Evolutionary conservation across 352 stramenopile genomes (phyloP).

Genomic region (Lagenidium giganteum): DNA sequence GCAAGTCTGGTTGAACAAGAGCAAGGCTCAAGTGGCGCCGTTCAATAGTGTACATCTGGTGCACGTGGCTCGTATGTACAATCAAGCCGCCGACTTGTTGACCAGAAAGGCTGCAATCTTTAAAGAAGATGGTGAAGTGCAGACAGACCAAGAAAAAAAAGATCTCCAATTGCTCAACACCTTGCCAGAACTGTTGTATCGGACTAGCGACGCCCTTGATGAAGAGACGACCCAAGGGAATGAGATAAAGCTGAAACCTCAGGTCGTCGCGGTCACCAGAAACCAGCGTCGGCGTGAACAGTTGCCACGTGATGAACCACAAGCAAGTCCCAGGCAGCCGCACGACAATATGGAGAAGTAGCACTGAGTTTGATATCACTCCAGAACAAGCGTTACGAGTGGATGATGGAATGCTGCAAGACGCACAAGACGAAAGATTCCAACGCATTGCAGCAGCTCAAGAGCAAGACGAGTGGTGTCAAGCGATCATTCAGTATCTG

Average conservation of each 20-base stretch:
- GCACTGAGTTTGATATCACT: too few species aligned
- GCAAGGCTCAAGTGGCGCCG: not conserved
- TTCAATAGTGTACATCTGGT: slow-evolving; percentile 4
- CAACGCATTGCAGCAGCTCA: not conserved
- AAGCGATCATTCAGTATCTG: not conserved
- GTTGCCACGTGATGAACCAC: too few species aligned
- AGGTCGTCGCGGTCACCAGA: not conserved
- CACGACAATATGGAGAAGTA: too few species aligned
- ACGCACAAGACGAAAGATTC: slow-evolving; percentile 1
- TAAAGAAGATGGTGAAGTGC: slow-evolving; percentile 1
- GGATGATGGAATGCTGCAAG: not conserved
- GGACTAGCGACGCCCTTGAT: not conserved
- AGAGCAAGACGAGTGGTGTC: slow-evolving; percentile 2
- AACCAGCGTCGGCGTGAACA: too few species aligned
- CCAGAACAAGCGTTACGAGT: too few species aligned
- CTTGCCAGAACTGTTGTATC: not conserved
- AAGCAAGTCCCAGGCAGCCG: too few species aligned
- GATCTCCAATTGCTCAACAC: not conserved
- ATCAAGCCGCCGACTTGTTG: slow-evolving; percentile 11
- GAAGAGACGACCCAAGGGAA: too few species aligned
- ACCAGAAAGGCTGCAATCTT: slow-evolving; percentile 1
- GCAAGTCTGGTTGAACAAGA: not conserved
- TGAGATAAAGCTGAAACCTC: not conserved
- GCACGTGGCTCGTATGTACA: slow-evolving; percentile 19
- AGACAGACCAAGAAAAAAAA: not conserved